Conservation (phyloP, 495 filamentous ascomycete genomes). For the Daldinia childiae region DNA sequence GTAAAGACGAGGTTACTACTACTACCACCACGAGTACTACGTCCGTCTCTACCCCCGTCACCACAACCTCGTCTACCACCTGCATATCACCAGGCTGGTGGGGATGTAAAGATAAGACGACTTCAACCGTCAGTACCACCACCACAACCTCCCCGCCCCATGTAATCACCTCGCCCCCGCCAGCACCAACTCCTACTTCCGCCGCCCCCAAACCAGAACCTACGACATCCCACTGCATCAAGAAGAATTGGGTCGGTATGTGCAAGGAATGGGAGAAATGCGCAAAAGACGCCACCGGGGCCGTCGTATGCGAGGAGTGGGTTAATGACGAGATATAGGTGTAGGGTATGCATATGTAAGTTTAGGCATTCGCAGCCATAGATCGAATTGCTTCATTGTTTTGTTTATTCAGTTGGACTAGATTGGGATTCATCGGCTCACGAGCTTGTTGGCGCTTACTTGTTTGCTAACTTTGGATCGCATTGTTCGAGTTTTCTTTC, state of each 20-base stretch:
- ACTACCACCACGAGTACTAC: constrained; percentile 41
- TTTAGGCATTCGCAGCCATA: not conserved
- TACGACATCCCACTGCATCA: constrained; percentile 47
- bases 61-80: constrained; percentile 58
- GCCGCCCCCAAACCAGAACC: constrained; percentile 30
- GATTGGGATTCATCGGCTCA: constrained; percentile 34
- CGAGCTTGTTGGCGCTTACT: constrained; percentile 22
- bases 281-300: not conserved
- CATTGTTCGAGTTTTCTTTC: not conserved
- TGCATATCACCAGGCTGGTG: constrained; percentile 73
- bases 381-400: not conserved
- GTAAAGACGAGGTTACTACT: constrained; percentile 62
- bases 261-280: constrained; percentile 52
- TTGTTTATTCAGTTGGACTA: constrained; percentile 34
- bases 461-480: constrained; percentile 15
- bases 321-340: constrained; percentile 44
- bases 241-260: constrained; percentile 53
- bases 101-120: constrained; percentile 62
- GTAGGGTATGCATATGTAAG: not conserved
- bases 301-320: constrained; percentile 21
- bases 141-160: constrained; percentile 41
- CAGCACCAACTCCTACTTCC: constrained; percentile 40
- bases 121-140: constrained; percentile 44
- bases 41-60: constrained; percentile 57
- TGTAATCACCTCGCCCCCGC: constrained; percentile 50